Percentiles rank a stretch among this genome's conserved stretches.
These are phyloP conservation scores for Glycine tomentella DNA, from an alignment of 306 rosid species.

Conservation along the genomic window DNA sequence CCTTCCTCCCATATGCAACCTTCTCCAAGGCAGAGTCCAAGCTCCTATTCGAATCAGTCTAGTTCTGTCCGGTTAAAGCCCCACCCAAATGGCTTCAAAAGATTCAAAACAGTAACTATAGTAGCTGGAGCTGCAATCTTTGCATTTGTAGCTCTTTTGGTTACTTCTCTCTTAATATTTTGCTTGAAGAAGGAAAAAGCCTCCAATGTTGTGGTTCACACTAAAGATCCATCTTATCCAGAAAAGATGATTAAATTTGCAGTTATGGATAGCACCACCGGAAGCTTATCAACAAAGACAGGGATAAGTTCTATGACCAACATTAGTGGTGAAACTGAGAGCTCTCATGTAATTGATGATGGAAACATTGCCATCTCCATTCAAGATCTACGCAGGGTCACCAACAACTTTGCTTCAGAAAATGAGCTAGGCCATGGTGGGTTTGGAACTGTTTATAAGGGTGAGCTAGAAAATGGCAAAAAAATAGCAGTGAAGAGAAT, in stretches of 20 bases:
- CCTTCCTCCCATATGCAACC: constrained; percentile 41
- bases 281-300: constrained; percentile 61
- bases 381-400: constrained; percentile 69
- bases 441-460: constrained; percentile 85
- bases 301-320: constrained; percentile 55
- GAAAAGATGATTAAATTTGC: constrained; percentile 59
- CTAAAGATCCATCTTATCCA: constrained; percentile 64
- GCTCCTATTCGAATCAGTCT: constrained; percentile 42
- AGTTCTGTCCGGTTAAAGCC: constrained; percentile 39
- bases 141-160: constrained; percentile 43
- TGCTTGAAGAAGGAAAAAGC: constrained; percentile 57
- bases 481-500: constrained; percentile 83
- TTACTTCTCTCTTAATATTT: constrained; percentile 48
- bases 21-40: constrained; percentile 35
- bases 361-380: constrained; percentile 64
- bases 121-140: constrained; percentile 48
- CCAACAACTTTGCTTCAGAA: constrained; percentile 61
- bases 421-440: constrained; percentile 84
- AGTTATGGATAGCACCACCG: constrained; percentile 48
- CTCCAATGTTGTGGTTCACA: constrained; percentile 54
- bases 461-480: constrained; percentile 73
- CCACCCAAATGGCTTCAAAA: constrained; percentile 40
- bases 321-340: constrained; percentile 61
- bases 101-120: constrained; percentile 39
- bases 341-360: constrained; percentile 50